Percentiles rank a stretch among this genome's conserved stretches.
phyloP scores from a whole-genome alignment of 371 early-diverging fungal genomes.

The Mortierella sp. region DNA sequence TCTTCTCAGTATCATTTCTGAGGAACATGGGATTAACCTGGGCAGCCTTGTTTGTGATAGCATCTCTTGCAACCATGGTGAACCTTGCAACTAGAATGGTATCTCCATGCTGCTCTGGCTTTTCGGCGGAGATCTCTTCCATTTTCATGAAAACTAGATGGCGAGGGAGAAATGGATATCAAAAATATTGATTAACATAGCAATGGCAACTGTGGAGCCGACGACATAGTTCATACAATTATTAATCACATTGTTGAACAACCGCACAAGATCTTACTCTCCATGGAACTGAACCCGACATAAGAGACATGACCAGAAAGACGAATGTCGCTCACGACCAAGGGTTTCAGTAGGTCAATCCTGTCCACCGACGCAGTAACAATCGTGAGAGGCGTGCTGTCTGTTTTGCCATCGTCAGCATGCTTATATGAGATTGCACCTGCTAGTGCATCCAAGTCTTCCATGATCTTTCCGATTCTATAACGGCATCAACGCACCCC shows the following conservation, averaged over 20 bases:
- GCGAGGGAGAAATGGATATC: neutral
- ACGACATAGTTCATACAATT: too few species aligned
- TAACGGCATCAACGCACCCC: neutral
- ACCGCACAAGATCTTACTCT: constrained; percentile 53
- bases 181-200: neutral
- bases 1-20: constrained; percentile 79
- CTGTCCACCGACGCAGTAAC: constrained; percentile 95
- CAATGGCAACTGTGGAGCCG: neutral
- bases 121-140: constrained; percentile 59
- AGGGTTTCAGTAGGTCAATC: constrained; percentile 80
- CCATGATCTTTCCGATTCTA: constrained; percentile 68
- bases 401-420: constrained; percentile 72
- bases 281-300: constrained; percentile 93
- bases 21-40: constrained; percentile 82
- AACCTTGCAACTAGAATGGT: constrained; percentile 85
- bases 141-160: constrained; percentile 77
- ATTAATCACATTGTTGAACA: neutral
- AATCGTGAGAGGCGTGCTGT: constrained; percentile 76
- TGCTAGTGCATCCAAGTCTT: constrained; percentile 90
- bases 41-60: constrained; percentile 76
- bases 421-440: constrained; percentile 87
- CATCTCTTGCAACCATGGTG: constrained; percentile 93
- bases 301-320: constrained; percentile 85
- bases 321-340: constrained; percentile 79
- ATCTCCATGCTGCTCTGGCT: constrained; percentile 49